A percentile compares a stretch with the other conserved stretches of the same genome.
phyloP scores from a whole-genome alignment of 2,329 filamentous ascomycete species.

The Trichoderma sp. region DNA sequence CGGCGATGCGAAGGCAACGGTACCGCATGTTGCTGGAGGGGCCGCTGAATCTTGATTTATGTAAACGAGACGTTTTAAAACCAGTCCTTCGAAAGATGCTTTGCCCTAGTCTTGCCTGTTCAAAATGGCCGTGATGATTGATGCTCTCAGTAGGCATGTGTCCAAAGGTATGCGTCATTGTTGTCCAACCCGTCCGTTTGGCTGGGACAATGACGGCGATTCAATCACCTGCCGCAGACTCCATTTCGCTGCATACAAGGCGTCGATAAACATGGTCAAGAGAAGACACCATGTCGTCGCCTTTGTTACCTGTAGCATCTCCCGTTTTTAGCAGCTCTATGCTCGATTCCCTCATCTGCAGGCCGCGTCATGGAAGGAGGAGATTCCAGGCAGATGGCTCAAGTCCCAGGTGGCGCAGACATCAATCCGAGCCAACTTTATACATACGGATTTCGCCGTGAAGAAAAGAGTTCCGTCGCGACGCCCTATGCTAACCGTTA shows the following conservation, averaged over 20 bases:
- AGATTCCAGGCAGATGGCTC: neutral
- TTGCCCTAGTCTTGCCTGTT: neutral
- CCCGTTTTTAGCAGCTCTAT: neutral
- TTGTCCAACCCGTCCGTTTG: neutral
- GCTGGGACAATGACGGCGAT: neutral
- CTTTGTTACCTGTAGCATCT: neutral
- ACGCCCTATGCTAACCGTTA: neutral
- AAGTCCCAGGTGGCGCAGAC: neutral
- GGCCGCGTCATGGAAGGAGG: neutral
- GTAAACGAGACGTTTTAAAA: conserved; percentile 5
- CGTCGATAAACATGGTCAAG: neutral
- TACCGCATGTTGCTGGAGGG: neutral
- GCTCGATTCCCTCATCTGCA: neutral
- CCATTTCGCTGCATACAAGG: neutral
- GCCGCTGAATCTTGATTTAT: neutral
- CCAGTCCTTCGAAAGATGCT: neutral
- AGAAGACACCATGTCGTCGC: neutral
- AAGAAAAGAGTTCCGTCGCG: neutral
- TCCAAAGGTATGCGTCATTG: neutral
- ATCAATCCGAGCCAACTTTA: neutral
- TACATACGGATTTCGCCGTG: neutral
- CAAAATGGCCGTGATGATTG: too few species aligned
- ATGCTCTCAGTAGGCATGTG: neutral
- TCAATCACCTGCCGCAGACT: neutral
- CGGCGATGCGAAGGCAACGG: neutral